phyloP scores from a whole-genome alignment of 139 green algal species.

The Trebouxia sp. region DNA sequence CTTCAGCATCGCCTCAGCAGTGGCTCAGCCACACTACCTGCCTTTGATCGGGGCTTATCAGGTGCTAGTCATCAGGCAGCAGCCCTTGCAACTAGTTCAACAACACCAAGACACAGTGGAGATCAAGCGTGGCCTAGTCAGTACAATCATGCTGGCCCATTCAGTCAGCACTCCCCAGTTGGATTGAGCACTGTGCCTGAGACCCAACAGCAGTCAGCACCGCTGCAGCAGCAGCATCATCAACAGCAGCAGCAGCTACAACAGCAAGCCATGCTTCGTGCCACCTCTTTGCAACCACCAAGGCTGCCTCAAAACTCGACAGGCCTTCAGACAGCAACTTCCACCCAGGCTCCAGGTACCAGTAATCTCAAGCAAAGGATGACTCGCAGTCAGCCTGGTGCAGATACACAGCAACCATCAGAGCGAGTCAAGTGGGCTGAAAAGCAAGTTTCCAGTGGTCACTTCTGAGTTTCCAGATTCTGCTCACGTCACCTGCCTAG shows the following conservation, averaged over 20 bases:
- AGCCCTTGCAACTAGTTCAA: too few relatives aligned
- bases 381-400: neutral
- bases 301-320: neutral
- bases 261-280: neutral
- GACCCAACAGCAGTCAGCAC: neutral
- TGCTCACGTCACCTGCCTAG: too few relatives aligned
- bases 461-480: too few relatives aligned
- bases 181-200: constrained; percentile 5
- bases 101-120: too few relatives aligned
- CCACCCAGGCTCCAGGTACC: too few relatives aligned
- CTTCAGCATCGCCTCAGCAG: neutral
- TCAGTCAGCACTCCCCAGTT: neutral
- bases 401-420: neutral
- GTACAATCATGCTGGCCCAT: neutral
- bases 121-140: neutral
- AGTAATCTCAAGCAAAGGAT: neutral
- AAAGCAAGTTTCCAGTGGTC: neutral
- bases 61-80: neutral
- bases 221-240: neutral
- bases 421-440: constrained; percentile 9
- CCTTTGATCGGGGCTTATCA: neutral
- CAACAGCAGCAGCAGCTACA: neutral
- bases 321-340: too few relatives aligned
- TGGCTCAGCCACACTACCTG: neutral
- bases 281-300: neutral